A percentile compares a stretch with the other conserved stretches of the same genome.
phyloP scores from a whole-genome alignment of 2,329 filamentous ascomycete genomes.

The Ophiostoma tasmaniense region DNA sequence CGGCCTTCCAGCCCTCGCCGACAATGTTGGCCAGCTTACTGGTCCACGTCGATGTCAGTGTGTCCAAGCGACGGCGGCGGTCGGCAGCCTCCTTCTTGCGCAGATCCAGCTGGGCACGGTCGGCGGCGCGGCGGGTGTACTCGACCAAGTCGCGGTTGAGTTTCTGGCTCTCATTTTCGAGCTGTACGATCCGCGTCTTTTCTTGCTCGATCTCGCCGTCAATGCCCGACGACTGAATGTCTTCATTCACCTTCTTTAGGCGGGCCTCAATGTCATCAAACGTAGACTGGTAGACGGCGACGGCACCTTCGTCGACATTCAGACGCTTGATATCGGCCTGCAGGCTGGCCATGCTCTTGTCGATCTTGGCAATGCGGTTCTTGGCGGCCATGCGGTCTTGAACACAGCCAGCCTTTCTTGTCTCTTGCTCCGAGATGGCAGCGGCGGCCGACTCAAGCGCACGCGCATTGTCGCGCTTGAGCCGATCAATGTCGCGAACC shows the following conservation, averaged over 20 bases:
- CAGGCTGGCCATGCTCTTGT: slow-evolving; percentile 56
- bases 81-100: slow-evolving; percentile 72
- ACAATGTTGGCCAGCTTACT: slow-evolving; percentile 60
- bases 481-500: slow-evolving; percentile 59
- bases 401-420: slow-evolving; percentile 60
- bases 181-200: slow-evolving; percentile 54
- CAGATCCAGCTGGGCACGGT: slow-evolving; percentile 75
- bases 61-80: slow-evolving; percentile 65
- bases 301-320: slow-evolving; percentile 75
- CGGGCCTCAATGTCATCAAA: slow-evolving; percentile 59
- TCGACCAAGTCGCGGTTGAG: slow-evolving; percentile 76
- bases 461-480: slow-evolving; percentile 63
- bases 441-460: slow-evolving; percentile 67
- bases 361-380: slow-evolving; percentile 63
- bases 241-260: slow-evolving; percentile 53
- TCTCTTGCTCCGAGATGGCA: slow-evolving; percentile 63
- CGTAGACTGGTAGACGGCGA: slow-evolving; percentile 66
- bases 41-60: slow-evolving; percentile 65
- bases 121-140: slow-evolving; percentile 69
- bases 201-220: slow-evolving; percentile 62
- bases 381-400: slow-evolving; percentile 68
- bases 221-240: slow-evolving; percentile 55
- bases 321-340: slow-evolving; percentile 65
- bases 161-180: slow-evolving; percentile 64
- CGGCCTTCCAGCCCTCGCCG: slow-evolving; percentile 57